These are phyloP conservation scores for Pseudomonodictys pantanalensis DNA, from an alignment of 495 filamentous ascomycete genomes.

Conservation along the genomic window DNA sequence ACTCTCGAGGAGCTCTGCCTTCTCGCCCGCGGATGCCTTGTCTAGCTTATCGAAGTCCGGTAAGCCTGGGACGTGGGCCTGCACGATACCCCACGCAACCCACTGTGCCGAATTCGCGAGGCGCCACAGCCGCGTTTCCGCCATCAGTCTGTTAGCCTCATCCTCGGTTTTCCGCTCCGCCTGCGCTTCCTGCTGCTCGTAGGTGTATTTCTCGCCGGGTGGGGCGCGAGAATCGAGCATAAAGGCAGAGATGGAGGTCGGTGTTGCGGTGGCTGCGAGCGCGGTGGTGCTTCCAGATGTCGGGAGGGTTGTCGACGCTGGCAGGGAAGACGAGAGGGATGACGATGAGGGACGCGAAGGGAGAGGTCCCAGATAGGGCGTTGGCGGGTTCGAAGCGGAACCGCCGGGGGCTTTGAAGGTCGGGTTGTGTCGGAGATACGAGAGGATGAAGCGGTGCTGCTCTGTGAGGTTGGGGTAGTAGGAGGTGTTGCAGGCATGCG, in stretches of 20 bases:
- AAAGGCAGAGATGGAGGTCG: conserved; percentile 54
- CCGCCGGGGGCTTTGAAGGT: conserved; percentile 33
- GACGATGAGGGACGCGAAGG: too few species aligned
- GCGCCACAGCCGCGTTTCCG: conserved; percentile 81
- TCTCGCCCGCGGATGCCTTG: conserved; percentile 4
- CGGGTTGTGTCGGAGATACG: conserved; percentile 76
- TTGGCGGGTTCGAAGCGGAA: conserved; percentile 52
- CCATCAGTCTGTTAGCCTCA: conserved; percentile 64
- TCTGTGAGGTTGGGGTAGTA: conserved; percentile 76
- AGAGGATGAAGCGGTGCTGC: conserved; percentile 76
- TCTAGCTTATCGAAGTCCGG: conserved; percentile 29
- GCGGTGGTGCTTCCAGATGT: conserved; percentile 32
- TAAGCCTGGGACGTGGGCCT: conserved; percentile 76
- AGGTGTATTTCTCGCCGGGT: conserved; percentile 36
- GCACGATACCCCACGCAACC: conserved; percentile 94
- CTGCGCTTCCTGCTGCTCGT: conserved; percentile 50
- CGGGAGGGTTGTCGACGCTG: too few species aligned
- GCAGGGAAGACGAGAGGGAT: too few species aligned
- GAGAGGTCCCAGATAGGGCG: conserved; percentile 35
- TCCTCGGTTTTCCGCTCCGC: conserved; percentile 59
- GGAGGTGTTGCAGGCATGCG: conserved; percentile 65
- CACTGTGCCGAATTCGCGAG: conserved; percentile 83
- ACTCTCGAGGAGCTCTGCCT: conserved; percentile 7
- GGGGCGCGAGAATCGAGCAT: conserved; percentile 68
- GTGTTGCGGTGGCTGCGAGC: conserved; percentile 26